Evolutionary conservation across 345 rosid genomes (phyloP).

Genomic region (Lenwebbia sp.): DNA sequence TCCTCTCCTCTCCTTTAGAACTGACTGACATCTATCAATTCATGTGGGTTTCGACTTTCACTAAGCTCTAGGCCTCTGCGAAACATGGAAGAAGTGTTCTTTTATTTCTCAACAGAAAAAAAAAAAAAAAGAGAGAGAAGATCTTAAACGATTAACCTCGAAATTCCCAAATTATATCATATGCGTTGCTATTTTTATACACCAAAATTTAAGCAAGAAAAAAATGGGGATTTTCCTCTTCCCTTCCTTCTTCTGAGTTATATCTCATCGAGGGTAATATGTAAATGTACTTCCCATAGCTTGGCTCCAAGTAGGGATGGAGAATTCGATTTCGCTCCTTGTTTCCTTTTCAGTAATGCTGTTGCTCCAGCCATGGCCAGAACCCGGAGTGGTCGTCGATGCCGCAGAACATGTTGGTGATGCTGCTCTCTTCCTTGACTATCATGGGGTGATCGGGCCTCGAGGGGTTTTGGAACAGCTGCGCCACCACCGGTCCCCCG

Average conservation of each 20-base stretch:
- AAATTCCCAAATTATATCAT: neutral
- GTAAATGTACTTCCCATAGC: neutral
- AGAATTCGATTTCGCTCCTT: neutral
- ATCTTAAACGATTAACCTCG: neutral
- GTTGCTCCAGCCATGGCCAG: slow-evolving; percentile 99
- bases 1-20: neutral
- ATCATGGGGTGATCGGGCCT: slow-evolving; percentile 17
- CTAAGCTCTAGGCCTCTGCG: neutral
- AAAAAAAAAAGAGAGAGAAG: neutral
- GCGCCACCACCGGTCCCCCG: slow-evolving; percentile 16
- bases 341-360: slow-evolving; percentile 27
- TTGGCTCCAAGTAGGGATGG: neutral
- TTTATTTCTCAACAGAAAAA: neutral
- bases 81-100: neutral
- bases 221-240: neutral
- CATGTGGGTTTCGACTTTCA: neutral
- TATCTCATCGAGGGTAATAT: neutral
- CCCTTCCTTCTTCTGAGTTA: neutral
- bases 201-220: neutral
- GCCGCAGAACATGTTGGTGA: slow-evolving; percentile 81
- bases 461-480: slow-evolving; percentile 44
- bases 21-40: neutral
- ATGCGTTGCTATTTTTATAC: neutral
- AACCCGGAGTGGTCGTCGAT: slow-evolving; percentile 86
- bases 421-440: slow-evolving; percentile 77